These are phyloP conservation scores for Capsicum rhomboideum DNA, from an alignment of 257 asterid species.

Conservation along the genomic window DNA sequence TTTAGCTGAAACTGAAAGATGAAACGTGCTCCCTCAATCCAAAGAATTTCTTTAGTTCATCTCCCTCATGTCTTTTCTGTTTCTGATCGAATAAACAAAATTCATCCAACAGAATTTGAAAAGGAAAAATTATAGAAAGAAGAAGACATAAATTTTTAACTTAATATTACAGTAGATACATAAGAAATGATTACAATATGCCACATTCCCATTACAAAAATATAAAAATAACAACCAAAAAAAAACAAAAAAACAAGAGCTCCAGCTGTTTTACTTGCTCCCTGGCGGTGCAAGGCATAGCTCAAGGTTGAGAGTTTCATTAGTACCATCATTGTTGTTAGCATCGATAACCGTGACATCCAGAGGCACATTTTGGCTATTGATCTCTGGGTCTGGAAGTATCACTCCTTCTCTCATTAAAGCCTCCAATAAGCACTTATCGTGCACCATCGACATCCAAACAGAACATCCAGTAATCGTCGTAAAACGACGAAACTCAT, in stretches of 20 bases:
- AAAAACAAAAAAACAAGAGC: no score
- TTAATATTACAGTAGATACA: background rate
- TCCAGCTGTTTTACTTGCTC: background rate
- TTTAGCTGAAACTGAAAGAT: background rate
- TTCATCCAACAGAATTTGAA: background rate
- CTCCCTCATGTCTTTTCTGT: background rate
- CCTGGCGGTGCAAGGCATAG: slow-evolving; percentile 48
- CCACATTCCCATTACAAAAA: background rate
- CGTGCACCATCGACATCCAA: background rate
- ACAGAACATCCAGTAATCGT: background rate
- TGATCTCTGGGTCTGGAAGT: background rate
- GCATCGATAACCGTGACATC: background rate
- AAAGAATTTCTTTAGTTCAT: background rate
- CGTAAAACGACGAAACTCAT: background rate
- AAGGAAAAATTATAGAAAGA: background rate
- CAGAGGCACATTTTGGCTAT: no score
- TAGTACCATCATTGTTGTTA: background rate
- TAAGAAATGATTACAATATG: background rate
- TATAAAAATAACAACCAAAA: no score
- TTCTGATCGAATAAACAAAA: background rate
- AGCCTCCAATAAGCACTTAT: background rate
- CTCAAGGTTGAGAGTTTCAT: slow-evolving; percentile 11
- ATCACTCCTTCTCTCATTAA: background rate
- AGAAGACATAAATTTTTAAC: background rate
- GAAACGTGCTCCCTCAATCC: background rate